These are phyloP conservation scores for Ophiostoma sp. DNA, from an alignment of 2,329 filamentous ascomycete genomes.

Conservation along the genomic window DNA sequence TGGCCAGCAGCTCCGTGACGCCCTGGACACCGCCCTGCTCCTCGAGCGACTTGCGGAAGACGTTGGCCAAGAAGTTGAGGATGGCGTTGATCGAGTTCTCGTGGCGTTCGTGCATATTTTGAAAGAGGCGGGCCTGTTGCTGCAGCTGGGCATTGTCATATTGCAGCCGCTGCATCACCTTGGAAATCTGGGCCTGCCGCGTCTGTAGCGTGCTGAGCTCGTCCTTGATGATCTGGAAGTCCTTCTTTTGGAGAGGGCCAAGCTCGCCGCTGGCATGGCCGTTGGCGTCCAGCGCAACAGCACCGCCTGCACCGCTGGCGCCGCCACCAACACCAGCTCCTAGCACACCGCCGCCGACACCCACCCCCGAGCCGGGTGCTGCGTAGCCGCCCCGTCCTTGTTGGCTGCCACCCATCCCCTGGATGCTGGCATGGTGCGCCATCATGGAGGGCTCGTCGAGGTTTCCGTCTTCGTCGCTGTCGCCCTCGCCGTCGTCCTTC, in stretches of 20 bases:
- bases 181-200: slow-evolving; percentile 83
- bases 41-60: slow-evolving; percentile 91
- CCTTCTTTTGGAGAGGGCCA: slow-evolving; percentile 63
- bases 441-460: slow-evolving; percentile 43
- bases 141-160: slow-evolving; percentile 86
- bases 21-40: slow-evolving; percentile 75
- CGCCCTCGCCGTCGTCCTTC: slow-evolving; percentile 66
- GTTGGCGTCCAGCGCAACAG: neutral
- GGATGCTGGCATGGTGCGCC: slow-evolving; percentile 31
- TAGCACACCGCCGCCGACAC: slow-evolving; percentile 19
- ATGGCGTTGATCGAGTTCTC: slow-evolving; percentile 99
- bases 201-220: slow-evolving; percentile 81
- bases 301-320: slow-evolving; percentile 23
- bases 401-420: slow-evolving; percentile 18
- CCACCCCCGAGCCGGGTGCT: slow-evolving; percentile 35
- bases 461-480: slow-evolving; percentile 73
- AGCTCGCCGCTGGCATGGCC: slow-evolving; percentile 40
- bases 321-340: slow-evolving; percentile 23
- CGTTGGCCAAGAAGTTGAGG: slow-evolving; percentile 91
- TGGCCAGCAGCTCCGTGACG: slow-evolving; percentile 80
- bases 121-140: slow-evolving; percentile 83
- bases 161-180: slow-evolving; percentile 75
- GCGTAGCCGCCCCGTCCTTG: slow-evolving; percentile 38
- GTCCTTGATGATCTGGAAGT: slow-evolving; percentile 73
- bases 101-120: slow-evolving; percentile 90